Evolutionary conservation across 192 early-diverging fungal genomes (phyloP), one percentile per base, ranked within the genome.

Genomic region (Piromyces finnis): DNA sequence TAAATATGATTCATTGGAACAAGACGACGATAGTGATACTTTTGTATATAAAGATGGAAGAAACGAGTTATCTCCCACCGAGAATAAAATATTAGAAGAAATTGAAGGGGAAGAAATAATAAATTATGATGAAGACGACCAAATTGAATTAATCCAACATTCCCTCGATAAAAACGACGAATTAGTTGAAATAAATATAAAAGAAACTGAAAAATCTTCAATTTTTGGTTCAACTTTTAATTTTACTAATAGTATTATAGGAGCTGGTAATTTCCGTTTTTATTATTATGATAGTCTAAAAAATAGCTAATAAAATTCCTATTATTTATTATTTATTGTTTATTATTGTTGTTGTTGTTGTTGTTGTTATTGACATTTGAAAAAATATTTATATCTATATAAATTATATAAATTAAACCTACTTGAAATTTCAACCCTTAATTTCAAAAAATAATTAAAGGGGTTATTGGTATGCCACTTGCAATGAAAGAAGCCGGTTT

Each of bases 231-330:
- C 51, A 68, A 68, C 51, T 0, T 92, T 96, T 82, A 95, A 96
- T 81, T 93, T 97, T 87, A 94, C 95, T 30, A 97, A 97, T 84
- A 94, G 93, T 68, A 97, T 97, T 36, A 92, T 97, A 81, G 96
- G 96, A 15, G 96, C 96, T 27, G 96, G 96, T 84, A 89, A 88
- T 77, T 68, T 9, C 9, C 30, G 3, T 32, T 32, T 32, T n/a
- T n/a, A n/a, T n/a, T n/a, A n/a, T n/a, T n/a, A n/a, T n/a, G n/a
- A n/a, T n/a, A n/a, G n/a, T n/a, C n/a, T n/a, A n/a, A n/a, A n/a
- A n/a, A n/a, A n/a, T n/a, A n/a, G n/a, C n/a, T n/a, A n/a, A n/a
- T n/a, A n/a, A n/a, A n/a, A n/a, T n/a, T n/a, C n/a, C n/a, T n/a
- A n/a, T n/a, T n/a, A n/a, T n/a, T n/a, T n/a, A n/a, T n/a, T n/a